Evolutionary conservation across 2,329 filamentous ascomycete species (phyloP), one percentile per base, ranked within the genome.

Genomic region (Pezicula neosporulosa): DNA sequence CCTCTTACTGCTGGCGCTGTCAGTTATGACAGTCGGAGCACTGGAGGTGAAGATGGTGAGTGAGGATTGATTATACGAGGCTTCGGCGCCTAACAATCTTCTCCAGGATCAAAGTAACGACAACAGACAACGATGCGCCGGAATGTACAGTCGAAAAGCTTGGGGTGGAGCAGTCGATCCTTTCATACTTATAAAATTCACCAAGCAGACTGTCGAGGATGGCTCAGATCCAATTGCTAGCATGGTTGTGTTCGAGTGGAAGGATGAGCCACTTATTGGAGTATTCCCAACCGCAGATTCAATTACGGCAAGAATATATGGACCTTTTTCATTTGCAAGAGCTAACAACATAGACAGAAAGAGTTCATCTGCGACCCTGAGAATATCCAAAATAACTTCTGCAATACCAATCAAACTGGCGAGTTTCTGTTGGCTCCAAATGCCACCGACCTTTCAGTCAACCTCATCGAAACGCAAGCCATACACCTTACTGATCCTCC

Each of bases 191-290:
- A 80, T 90, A 68, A 90, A 90, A 66, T 95, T 96, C 64, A 72
- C 87, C 38, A 78, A 82, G 57, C 70, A 75, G 70, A 78, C 72
- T 65, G 77, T 72, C 68, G 69, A 81, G 63, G 73, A 80, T 52
- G 78, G 80, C 30, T 77, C 85, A 43, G 87, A 96, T 67, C 87
- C 89, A 5, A 76, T 90, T 41, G 86, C 91, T 58, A 95, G 90
- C 68, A 72, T 97, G 61, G 78, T 96, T 48, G 86, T 99, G 57
- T 99, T 96, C 69, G 93, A 99, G 72, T 99, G 92, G 90, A 85
- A 81, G 60, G 94, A 99, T 66, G 85, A 88, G 66, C 73, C 82
- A 47, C 77, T 93, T 50, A 84, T 99, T 57, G 92, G 93, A 41
- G 78, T 87, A 52, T 78, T 79, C 35, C 75, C 82, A 47, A 75